These are phyloP conservation scores for Pleurotus citrinopileatus DNA, from an alignment of 768 basidiomycete species.

Conservation along the genomic window DNA sequence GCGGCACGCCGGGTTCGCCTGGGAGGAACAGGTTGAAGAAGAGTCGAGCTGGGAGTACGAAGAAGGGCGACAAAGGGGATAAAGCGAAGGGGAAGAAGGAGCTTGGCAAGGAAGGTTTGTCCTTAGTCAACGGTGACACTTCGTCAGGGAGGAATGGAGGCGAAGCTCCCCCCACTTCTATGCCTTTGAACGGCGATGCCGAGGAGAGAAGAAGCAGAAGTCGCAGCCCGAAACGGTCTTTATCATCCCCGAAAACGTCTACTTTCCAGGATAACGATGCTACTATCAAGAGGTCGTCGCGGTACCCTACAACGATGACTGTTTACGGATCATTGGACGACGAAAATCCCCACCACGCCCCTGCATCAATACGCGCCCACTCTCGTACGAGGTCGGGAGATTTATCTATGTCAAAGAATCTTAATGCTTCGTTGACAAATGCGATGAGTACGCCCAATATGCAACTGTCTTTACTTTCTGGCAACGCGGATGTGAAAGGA, in stretches of 20 bases:
- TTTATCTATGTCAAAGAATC: slow-evolving; percentile 23
- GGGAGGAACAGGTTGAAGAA: slow-evolving; percentile 10
- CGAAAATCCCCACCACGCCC: too few species aligned
- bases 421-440: slow-evolving; percentile 28
- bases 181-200: too few species aligned
- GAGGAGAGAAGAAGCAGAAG: background rate
- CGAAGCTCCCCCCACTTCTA: slow-evolving; percentile 11
- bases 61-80: background rate
- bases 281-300: too few species aligned
- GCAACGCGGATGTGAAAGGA: slow-evolving; percentile 12
- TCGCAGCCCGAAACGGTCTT: background rate
- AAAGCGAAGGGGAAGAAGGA: background rate
- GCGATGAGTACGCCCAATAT: slow-evolving; percentile 27
- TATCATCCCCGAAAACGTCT: too few species aligned
- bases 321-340: too few species aligned
- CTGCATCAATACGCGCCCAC: too few species aligned
- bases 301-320: too few species aligned
- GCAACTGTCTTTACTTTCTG: too few species aligned
- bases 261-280: too few species aligned
- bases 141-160: slow-evolving; percentile 13
- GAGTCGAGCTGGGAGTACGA: background rate
- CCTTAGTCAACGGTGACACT: slow-evolving; percentile 15
- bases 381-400: slow-evolving; percentile 1
- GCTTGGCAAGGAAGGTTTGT: slow-evolving; percentile 9
- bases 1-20: background rate